phyloP scores from a whole-genome alignment of 495 filamentous ascomycete genomes.

The Xeromyces bisporus region DNA sequence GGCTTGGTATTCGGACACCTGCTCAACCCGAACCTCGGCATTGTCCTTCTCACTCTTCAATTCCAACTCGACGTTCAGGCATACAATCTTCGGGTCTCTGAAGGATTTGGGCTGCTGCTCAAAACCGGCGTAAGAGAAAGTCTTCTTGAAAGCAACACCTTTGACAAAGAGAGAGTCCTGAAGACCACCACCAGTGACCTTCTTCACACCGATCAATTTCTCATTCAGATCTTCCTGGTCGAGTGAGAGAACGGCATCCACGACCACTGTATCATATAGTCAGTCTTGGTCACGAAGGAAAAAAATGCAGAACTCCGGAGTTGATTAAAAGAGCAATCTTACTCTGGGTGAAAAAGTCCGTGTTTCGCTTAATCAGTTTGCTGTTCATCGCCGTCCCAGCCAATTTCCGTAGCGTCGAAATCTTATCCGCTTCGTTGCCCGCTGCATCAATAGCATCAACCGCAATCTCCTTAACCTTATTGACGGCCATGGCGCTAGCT shows the following conservation, averaged over 20 bases:
- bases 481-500: slow-evolving; percentile 82
- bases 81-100: slow-evolving; percentile 82
- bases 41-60: slow-evolving; percentile 98
- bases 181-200: slow-evolving; percentile 88
- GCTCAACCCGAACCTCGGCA: slow-evolving; percentile 91
- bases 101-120: slow-evolving; percentile 97
- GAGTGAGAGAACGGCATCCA: slow-evolving; percentile 89
- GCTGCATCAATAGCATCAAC: slow-evolving; percentile 46
- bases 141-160: slow-evolving; percentile 99
- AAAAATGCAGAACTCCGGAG: no score
- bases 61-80: slow-evolving; percentile 93
- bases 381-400: slow-evolving; percentile 98
- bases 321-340: no score
- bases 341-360: slow-evolving; percentile 96
- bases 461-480: slow-evolving; percentile 96
- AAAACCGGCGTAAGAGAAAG: slow-evolving; percentile 96
- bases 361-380: slow-evolving; percentile 96
- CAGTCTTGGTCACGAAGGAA: slow-evolving; percentile 5
- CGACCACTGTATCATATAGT: slow-evolving; percentile 55
- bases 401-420: slow-evolving; percentile 76
- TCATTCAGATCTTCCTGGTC: slow-evolving; percentile 97
- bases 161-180: slow-evolving; percentile 96
- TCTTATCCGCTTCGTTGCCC: slow-evolving; percentile 57
- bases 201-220: slow-evolving; percentile 95
- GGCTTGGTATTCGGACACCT: slow-evolving; percentile 97